Evolutionary conservation across 2,329 filamentous ascomycete species (phyloP).

Genomic region (Penicillium italicum): DNA sequence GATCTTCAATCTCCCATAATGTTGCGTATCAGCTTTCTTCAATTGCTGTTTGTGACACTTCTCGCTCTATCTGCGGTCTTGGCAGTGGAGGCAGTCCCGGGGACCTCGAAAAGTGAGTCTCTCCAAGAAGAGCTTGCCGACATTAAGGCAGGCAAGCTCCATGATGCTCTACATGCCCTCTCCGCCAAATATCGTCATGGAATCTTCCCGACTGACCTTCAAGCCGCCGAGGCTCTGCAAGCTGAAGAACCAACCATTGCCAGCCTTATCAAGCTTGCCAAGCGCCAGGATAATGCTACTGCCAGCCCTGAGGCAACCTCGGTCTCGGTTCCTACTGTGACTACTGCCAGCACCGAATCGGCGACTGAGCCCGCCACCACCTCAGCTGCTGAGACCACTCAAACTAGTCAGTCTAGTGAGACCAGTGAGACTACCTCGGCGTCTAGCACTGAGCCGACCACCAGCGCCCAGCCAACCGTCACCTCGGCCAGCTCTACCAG

Average conservation of each 20-base stretch:
- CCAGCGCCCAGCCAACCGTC: slow-evolving; percentile 15
- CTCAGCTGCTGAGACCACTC: slow-evolving; percentile 11
- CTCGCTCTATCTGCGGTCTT: slow-evolving; percentile 27
- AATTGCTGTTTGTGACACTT: slow-evolving; percentile 26
- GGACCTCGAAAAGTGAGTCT: slow-evolving; percentile 18
- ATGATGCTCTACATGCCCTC: slow-evolving; percentile 63
- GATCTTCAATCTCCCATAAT: slow-evolving; percentile 12
- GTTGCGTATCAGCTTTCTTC: slow-evolving; percentile 23
- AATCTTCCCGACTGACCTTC: slow-evolving; percentile 62
- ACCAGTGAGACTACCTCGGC: slow-evolving; percentile 13
- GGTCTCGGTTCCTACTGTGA: background rate
- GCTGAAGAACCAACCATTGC: slow-evolving; percentile 60
- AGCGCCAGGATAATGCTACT: slow-evolving; percentile 49
- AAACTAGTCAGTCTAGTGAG: slow-evolving; percentile 2
- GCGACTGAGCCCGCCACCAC: slow-evolving; percentile 12
- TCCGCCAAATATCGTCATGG: slow-evolving; percentile 65
- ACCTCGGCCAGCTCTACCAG: slow-evolving; percentile 12
- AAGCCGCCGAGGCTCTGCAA: slow-evolving; percentile 62
- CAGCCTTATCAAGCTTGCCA: slow-evolving; percentile 61
- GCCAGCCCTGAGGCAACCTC: slow-evolving; percentile 11
- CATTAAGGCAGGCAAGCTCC: slow-evolving; percentile 59
- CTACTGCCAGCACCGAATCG: slow-evolving; percentile 9
- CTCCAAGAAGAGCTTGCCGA: slow-evolving; percentile 57
- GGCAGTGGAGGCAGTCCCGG: slow-evolving; percentile 20
- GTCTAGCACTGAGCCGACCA: slow-evolving; percentile 7